These are phyloP conservation scores for Stevia rebaudiana DNA, from an alignment of 140 eudicot species.

Conservation along the genomic window DNA sequence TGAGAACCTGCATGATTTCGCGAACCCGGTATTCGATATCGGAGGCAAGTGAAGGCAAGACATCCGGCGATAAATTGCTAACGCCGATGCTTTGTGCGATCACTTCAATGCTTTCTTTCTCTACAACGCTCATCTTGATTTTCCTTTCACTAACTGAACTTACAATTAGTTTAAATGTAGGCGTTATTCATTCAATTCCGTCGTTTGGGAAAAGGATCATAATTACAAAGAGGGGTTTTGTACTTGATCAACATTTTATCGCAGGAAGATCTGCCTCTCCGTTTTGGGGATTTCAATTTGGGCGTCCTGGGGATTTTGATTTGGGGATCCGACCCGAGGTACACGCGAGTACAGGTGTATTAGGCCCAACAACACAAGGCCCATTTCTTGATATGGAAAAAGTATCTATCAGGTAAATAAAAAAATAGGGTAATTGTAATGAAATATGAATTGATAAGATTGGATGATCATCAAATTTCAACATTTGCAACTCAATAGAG, in stretches of 20 bases:
- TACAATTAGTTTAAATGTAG: not conserved
- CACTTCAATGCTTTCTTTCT: constrained; percentile 79
- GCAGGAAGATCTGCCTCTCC: not conserved
- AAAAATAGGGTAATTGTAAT: no score
- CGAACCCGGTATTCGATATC: constrained; percentile 94
- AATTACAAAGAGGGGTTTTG: constrained; percentile 1
- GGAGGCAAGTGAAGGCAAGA: constrained; percentile 64
- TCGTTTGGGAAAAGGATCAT: not conserved
- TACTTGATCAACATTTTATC: not conserved
- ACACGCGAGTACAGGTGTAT: not conserved
- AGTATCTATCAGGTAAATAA: no score
- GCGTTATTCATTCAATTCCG: constrained; percentile 6
- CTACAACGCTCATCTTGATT: constrained; percentile 64
- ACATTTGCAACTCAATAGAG: no score
- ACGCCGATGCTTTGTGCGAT: constrained; percentile 80
- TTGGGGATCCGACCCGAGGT: constrained; percentile 13
- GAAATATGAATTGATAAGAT: no score
- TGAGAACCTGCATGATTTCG: constrained; percentile 92
- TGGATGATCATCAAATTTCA: no score
- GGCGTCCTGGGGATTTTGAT: not conserved
- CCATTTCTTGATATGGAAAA: not conserved
- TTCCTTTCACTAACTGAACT: not conserved
- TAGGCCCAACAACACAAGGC: not conserved
- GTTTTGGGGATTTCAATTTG: constrained; percentile 8
- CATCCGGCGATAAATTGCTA: constrained; percentile 69